Base-by-base conservation (phyloP, 2,329 filamentous ascomycete species). In the Falciphora oryzae region DNA sequence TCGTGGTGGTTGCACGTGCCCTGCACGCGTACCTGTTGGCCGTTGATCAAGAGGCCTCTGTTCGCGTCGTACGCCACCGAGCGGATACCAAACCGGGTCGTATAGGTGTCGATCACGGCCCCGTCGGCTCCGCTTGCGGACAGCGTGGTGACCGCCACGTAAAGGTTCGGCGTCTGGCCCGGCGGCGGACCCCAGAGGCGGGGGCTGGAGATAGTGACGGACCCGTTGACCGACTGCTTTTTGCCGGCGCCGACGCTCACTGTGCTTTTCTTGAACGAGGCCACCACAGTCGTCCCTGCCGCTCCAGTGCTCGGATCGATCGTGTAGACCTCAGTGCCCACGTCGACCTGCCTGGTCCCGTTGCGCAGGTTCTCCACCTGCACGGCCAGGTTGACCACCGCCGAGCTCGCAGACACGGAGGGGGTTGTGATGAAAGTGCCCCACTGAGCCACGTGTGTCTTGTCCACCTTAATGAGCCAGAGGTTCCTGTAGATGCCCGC, bases 401-500 rank as follows among this genome's bases (percentile, higher is more conserved):
- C 83, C 0, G 79, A 77, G 7, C 76, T 65, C 0, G 72, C 66
- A 3, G 83, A 81, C 0, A 85, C 77, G 4, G 73, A 68, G 16
- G 72, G 76, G 6, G 82, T 78, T 1, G 78, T 81, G 64, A 85
- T 73, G 61, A 75, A 80, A 0, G 81, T 84, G 4, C 83, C 83
- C 59, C 74, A 81, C 59, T 85, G 79, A 10, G 71, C 78, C 3
- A 85, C 77, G 65, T 84, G 83, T 0, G 76, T 73, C 1, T 76
- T 70, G 56, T 78, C 71, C 14, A 79, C 78, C 65, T 80, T 83
- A 44, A 79, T 77, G 22, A 85, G 75, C 82, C 82, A 85, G 4
- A 85, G 75, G 65, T 82, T 81, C 3, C 82, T 78, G 69, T 84
- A 84, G n/a, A 85, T 72, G 1, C 82, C 82, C 28, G 74, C 82